Percentiles rank a stretch among this genome's conserved stretches.
These are phyloP conservation scores for Cladophialophora yegresii DNA, from an alignment of 2,329 filamentous ascomycete species.

Conservation along the genomic window DNA sequence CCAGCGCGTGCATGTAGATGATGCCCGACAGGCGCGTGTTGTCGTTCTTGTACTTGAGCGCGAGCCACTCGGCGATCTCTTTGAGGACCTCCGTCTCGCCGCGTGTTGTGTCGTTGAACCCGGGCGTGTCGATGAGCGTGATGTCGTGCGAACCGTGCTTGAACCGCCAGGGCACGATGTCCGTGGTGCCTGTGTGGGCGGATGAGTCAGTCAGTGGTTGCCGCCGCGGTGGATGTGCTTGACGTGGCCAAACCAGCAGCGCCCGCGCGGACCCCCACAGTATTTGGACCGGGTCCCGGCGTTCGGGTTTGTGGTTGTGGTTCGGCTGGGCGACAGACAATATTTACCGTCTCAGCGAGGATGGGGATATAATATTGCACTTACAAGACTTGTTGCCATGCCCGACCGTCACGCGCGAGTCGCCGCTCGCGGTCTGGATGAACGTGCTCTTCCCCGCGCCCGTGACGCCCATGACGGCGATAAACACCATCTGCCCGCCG, in stretches of 20 bases:
- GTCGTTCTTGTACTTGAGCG: conserved; percentile 4
- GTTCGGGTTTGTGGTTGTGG: too few relatives aligned
- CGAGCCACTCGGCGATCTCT: conserved; percentile 22
- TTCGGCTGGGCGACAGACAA: too few relatives aligned
- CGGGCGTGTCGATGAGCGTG: conserved; percentile 28
- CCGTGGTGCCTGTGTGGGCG: neutral
- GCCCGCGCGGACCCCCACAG: too few relatives aligned
- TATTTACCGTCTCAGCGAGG: too few relatives aligned
- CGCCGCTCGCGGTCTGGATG: conserved; percentile 2
- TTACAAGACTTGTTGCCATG: conserved; percentile 3
- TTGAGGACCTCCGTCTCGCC: conserved; percentile 20
- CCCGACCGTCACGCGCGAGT: neutral
- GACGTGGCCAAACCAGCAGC: too few relatives aligned
- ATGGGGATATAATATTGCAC: too few relatives aligned
- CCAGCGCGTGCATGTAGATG: conserved; percentile 30
- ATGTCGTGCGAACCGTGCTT: neutral
- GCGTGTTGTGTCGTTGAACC: conserved; percentile 28
- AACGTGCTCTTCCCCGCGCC: conserved; percentile 29
- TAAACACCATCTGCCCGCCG: neutral
- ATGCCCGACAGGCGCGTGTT: conserved; percentile 16
- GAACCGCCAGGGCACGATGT: neutral
- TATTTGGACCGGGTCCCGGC: too few relatives aligned
- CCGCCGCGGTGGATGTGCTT: too few relatives aligned
- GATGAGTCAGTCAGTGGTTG: neutral
- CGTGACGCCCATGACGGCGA: conserved; percentile 24